Evolutionary conservation across 2,329 filamentous ascomycete species (phyloP).

Genomic region (Verticillium tricorpus): DNA sequence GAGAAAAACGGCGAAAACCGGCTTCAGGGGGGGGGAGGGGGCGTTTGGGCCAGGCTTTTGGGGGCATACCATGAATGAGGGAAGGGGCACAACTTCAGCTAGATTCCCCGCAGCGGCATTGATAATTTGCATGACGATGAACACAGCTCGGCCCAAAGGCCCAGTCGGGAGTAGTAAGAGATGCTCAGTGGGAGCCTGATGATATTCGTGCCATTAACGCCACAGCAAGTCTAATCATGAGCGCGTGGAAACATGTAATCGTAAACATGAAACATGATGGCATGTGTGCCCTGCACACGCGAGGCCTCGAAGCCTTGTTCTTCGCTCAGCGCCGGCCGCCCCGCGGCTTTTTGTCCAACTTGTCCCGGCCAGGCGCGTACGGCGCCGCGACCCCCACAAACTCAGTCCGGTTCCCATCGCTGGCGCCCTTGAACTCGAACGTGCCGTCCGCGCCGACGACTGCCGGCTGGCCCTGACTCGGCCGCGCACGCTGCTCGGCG

Average conservation of each 20-base stretch:
- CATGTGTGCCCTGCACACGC: neutral
- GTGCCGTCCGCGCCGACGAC: conserved; percentile 30
- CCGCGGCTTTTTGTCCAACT: conserved; percentile 33
- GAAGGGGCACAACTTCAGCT: neutral
- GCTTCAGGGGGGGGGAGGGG: neutral
- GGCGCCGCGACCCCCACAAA: conserved; percentile 52
- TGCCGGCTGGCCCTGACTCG: conserved; percentile 51
- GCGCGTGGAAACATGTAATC: neutral
- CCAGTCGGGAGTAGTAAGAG: neutral
- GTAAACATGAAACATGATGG: neutral
- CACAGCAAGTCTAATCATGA: neutral
- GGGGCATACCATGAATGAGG: neutral
- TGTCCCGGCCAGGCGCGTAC: conserved; percentile 50
- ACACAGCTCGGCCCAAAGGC: neutral
- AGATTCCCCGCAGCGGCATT: neutral
- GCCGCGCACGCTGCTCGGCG: conserved; percentile 67
- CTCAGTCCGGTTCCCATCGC: conserved; percentile 32
- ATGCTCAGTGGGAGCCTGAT: neutral
- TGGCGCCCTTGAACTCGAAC: conserved; percentile 45
- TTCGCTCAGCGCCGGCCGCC: conserved; percentile 20
- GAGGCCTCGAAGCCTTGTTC: neutral
- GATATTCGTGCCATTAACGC: neutral
- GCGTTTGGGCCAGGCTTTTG: neutral
- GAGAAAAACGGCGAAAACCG: neutral
- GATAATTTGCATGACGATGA: neutral